Evolutionary conservation across 768 basidiomycete species (phyloP).

Genomic region (Mycena polygramma): DNA sequence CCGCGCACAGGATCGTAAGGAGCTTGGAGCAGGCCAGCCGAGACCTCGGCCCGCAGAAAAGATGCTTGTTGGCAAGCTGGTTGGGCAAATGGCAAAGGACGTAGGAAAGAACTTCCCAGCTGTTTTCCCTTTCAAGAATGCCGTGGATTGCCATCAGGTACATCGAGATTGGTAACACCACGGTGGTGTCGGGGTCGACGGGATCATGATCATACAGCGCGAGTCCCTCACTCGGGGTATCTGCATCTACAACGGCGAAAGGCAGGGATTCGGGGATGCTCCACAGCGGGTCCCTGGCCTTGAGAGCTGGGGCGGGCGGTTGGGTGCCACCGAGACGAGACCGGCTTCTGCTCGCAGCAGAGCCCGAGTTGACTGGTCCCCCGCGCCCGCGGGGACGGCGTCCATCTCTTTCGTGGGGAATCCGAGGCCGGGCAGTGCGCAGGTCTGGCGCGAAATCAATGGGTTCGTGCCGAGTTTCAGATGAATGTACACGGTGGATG

Average conservation of each 20-base stretch:
- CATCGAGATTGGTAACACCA: conserved; percentile 78
- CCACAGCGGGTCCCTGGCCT: conserved; percentile 71
- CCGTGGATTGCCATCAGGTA: conserved; percentile 75
- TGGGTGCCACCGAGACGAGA: conserved; percentile 60
- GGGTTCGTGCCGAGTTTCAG: conserved; percentile 27
- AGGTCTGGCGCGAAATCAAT: conserved; percentile 44
- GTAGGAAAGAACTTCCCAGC: conserved; percentile 96
- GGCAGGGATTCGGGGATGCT: conserved; percentile 73
- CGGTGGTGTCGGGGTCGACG: conserved; percentile 52
- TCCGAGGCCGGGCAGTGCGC: conserved; percentile 61
- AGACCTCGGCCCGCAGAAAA: conserved; percentile 92
- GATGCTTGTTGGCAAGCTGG: conserved; percentile 94
- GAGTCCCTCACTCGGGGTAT: conserved; percentile 77
- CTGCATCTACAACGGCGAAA: conserved; percentile 66
- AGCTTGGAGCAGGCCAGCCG: conserved; percentile 72
- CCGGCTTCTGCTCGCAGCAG: conserved; percentile 69
- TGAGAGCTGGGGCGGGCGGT: conserved; percentile 46
- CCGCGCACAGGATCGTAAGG: conserved; percentile 75
- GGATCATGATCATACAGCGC: conserved; percentile 78
- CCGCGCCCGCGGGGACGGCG: conserved; percentile 68
- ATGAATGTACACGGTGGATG: conserved; percentile 62
- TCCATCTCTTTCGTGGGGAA: conserved; percentile 66
- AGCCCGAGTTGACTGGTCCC: conserved; percentile 54
- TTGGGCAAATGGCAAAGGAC: conserved; percentile 91
- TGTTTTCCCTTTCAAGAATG: conserved; percentile 80